phyloP scores from a whole-genome alignment of 225 moss, liverwort and hornwort genomes.

The Bryum argenteum region DNA sequence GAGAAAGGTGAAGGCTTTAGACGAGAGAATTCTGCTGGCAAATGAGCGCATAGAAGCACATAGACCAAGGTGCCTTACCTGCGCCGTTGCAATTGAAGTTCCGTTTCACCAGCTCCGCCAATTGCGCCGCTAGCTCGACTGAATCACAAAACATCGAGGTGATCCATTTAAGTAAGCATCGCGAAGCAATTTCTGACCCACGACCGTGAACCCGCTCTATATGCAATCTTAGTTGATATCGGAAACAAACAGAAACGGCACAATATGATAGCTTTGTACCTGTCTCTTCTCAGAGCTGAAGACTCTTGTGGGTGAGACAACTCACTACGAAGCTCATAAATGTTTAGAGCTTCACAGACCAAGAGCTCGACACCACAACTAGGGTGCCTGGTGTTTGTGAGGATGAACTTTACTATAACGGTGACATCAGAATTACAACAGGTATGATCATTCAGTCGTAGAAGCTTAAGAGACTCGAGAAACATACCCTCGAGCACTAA shows the following conservation, averaged over 20 bases:
- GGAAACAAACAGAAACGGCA: not conserved
- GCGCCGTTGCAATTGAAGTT: constrained; percentile 88
- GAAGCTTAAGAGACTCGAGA: constrained; percentile 20
- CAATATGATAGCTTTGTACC: not conserved
- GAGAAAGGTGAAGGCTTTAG: not conserved
- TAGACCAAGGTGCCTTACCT: constrained; percentile 44
- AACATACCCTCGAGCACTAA: constrained; percentile 93
- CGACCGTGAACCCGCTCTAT: not conserved
- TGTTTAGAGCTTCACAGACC: constrained; percentile 2
- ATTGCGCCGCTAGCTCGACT: constrained; percentile 91
- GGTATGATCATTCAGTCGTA: constrained; percentile 2
- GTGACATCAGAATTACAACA: not conserved
- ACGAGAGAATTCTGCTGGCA: constrained; percentile 7
- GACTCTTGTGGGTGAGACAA: constrained; percentile 1
- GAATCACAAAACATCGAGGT: constrained; percentile 19
- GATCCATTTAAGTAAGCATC: constrained; percentile 12
- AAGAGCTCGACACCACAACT: constrained; percentile 19
- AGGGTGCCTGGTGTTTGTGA: not conserved
- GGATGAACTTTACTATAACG: constrained; percentile 3
- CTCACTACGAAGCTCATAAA: not conserved
- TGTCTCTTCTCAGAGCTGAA: not conserved
- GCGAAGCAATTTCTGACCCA: constrained; percentile 2
- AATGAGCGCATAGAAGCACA: constrained; percentile 12
- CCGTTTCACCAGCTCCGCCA: constrained; percentile 97
- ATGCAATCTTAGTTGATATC: constrained; percentile 1